Evolutionary conservation across 2,329 filamentous ascomycete genomes (phyloP).

Genomic region (Chaetomium sp.): DNA sequence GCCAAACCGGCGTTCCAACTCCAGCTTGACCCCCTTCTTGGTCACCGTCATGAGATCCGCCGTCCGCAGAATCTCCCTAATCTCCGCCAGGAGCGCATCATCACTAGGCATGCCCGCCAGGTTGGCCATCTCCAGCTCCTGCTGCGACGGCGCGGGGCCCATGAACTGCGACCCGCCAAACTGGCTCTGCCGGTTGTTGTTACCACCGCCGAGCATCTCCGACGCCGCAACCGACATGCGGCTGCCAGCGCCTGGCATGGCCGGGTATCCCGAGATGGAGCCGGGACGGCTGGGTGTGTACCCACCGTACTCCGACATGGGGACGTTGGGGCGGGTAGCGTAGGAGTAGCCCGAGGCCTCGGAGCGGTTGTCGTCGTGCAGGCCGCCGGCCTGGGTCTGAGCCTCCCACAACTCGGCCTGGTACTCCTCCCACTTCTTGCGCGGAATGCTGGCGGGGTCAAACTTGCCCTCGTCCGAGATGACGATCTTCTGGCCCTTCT

Average conservation of each 20-base stretch:
- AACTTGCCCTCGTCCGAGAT: conserved; percentile 98
- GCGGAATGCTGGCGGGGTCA: conserved; percentile 83
- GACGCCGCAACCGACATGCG: conserved; percentile 77
- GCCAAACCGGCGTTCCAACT: conserved; percentile 85
- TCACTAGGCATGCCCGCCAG: conserved; percentile 75
- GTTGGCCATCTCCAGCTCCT: conserved; percentile 69
- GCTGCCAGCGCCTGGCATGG: conserved; percentile 44
- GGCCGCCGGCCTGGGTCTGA: conserved; percentile 49
- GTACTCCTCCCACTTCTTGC: conserved; percentile 99
- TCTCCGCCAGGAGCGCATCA: conserved; percentile 85
- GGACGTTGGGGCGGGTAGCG: conserved; percentile 66
- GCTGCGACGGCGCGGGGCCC: conserved; percentile 43
- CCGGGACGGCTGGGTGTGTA: conserved; percentile 49
- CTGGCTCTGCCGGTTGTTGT: conserved; percentile 38
- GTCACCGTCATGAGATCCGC: conserved; percentile 97
- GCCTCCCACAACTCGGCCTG: conserved; percentile 97
- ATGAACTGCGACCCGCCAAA: conserved; percentile 48
- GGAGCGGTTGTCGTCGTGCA: conserved; percentile 73
- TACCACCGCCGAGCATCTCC: conserved; percentile 44
- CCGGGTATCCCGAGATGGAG: conserved; percentile 42
- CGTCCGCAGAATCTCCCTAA: conserved; percentile 83
- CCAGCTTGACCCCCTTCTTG: conserved; percentile 95
- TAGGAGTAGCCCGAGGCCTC: conserved; percentile 94
- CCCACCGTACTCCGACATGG: conserved; percentile 62
- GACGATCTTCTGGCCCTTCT: conserved; percentile 85